Base-by-base conservation (phyloP, 495 filamentous ascomycete genomes). In the Pyrenula massariospora region DNA sequence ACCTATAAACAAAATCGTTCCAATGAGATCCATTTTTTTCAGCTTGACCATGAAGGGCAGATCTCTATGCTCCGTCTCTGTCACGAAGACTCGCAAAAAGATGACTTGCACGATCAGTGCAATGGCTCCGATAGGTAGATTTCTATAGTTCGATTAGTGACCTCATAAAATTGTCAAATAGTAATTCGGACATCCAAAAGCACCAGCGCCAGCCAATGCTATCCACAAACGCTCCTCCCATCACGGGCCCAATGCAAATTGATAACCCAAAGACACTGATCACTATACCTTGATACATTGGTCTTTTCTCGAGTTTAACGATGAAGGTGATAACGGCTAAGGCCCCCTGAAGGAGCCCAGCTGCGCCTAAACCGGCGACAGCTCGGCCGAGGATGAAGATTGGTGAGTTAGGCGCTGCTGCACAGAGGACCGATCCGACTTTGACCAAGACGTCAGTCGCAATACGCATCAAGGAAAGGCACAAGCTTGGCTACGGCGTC, bases 121-220 rank as follows among this genome's bases (percentile, higher is more conserved):
- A 5, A 24, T 68, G 2, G 65, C 59, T 24, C 68, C 58, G 62
- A 62, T 52, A 59, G 60, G 56, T 57, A 66, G 48, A n/a, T 78
- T 36, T 84, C 75, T 72, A 66, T 86, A 84, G 64, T n/a, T n/a
- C n/a, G 85, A 80, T 61, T n/a, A n/a, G n/a, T n/a, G n/a, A n/a
- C n/a, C n/a, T n/a, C n/a, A n/a, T n/a, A n/a, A n/a, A n/a, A n/a
- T n/a, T n/a, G n/a, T n/a, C n/a, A n/a, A n/a, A n/a, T n/a, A n/a
- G n/a, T n/a, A n/a, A n/a, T n/a, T n/a, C n/a, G n/a, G n/a, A n/a
- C n/a, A n/a, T n/a, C n/a, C n/a, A n/a, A n/a, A n/a, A n/a, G n/a
- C 83, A 86, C 84, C 83, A 87, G 52, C 84, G 0, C 87, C 85
- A 54, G 76, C 55, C 0, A 58, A 67, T 1, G 65, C 48, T 0